These are phyloP conservation scores for Diversispora eburnea DNA, from an alignment of 192 early-diverging fungal species.

Conservation along the genomic window DNA sequence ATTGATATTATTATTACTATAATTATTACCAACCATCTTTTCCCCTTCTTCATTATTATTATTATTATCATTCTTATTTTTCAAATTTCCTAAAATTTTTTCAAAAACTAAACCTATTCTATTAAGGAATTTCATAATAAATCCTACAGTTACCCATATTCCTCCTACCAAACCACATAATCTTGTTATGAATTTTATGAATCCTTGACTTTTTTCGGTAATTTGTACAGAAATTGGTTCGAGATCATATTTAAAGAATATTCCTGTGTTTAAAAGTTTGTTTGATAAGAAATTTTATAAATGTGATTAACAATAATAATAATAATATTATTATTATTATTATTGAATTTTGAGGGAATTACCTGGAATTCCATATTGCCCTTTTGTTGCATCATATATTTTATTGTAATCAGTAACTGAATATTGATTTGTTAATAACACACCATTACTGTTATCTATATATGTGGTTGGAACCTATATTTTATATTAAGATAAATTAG, in stretches of 20 bases:
- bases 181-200: conserved; percentile 72
- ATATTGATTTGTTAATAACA: conserved; percentile 88
- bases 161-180: conserved; percentile 88
- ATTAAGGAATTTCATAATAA: conserved; percentile 1
- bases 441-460: conserved; percentile 52
- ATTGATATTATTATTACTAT: too few species aligned
- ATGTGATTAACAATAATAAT: not conserved
- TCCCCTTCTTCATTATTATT: too few species aligned
- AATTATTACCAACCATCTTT: too few species aligned
- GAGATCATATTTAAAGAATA: conserved; percentile 91
- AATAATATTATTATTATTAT: too few species aligned
- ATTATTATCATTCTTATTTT: too few species aligned
- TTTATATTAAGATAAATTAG: not conserved
- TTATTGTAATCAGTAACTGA: conserved; percentile 80
- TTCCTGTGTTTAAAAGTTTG: conserved; percentile 34
- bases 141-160: conserved; percentile 65
- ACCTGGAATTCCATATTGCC: conserved; percentile 40
- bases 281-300: not conserved
- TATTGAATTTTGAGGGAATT: not conserved
- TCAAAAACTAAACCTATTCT: conserved; percentile 1
- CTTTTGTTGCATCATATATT: conserved; percentile 19
- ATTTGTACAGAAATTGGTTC: conserved; percentile 85
- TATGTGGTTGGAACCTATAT: conserved; percentile 66
- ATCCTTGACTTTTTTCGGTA: conserved; percentile 56
- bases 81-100: not conserved